phyloP scores from a whole-genome alignment of 2,329 filamentous ascomycete species.

The Sphaerostilbella broomeana region DNA sequence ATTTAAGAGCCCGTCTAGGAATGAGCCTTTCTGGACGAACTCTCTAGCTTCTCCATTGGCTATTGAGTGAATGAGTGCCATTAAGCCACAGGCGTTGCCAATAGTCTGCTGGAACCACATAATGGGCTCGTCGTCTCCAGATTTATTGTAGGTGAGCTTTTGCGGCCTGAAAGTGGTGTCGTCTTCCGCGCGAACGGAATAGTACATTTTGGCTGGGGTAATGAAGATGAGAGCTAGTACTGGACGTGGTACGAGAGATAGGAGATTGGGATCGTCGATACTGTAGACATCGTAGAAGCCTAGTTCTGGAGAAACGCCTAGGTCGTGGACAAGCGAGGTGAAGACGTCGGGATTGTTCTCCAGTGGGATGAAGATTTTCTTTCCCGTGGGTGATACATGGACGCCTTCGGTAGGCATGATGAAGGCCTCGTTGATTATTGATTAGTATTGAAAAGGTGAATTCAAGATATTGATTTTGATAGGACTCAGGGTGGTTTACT shows the following conservation, averaged over 20 bases:
- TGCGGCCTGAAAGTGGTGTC: slow-evolving; percentile 19
- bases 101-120: slow-evolving; percentile 86
- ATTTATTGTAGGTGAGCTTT: slow-evolving; percentile 26
- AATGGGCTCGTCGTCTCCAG: slow-evolving; percentile 51
- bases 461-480: not conserved
- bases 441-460: not conserved
- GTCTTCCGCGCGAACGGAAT: slow-evolving; percentile 31
- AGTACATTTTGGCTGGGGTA: slow-evolving; percentile 54
- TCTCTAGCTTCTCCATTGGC: slow-evolving; percentile 59
- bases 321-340: slow-evolving; percentile 60
- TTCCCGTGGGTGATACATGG: slow-evolving; percentile 22
- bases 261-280: slow-evolving; percentile 69
- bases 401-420: slow-evolving; percentile 27
- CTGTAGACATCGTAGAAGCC: slow-evolving; percentile 78
- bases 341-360: slow-evolving; percentile 72
- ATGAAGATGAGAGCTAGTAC: slow-evolving; percentile 73
- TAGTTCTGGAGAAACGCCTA: slow-evolving; percentile 62
- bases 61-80: slow-evolving; percentile 67
- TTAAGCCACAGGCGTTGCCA: slow-evolving; percentile 72
- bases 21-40: slow-evolving; percentile 47
- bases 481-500: not conserved
- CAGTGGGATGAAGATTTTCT: slow-evolving; percentile 34
- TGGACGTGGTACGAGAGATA: slow-evolving; percentile 65
- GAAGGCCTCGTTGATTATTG: not conserved
- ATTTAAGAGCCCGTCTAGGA: slow-evolving; percentile 52